Base-by-base conservation (phyloP, 768 basidiomycete genomes). In the Boletus tomentosulus region DNA sequence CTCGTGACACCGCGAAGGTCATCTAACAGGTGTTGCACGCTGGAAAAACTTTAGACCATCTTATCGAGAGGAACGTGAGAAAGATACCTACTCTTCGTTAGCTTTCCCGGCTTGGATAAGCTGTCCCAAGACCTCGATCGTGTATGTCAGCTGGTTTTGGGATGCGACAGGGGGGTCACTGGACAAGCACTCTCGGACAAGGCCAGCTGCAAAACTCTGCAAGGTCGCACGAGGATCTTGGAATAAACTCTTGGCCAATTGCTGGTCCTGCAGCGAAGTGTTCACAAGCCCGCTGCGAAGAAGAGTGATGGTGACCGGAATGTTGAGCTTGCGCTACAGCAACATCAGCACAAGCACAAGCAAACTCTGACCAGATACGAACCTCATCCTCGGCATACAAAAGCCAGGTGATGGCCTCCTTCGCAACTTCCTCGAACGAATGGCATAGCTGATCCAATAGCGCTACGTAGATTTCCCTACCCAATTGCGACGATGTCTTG, bases 371-470 rank as follows among this genome's bases (percentile, higher is more conserved):
- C 16, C 25, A 33, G 43, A 11, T 6, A 74, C 83, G 52, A 52
- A 94, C 93, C 75, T 95, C 91, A 66, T 99, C 97, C 66, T 98
- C 95, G 4, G 97, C 91, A 66, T 93, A 97, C 43, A 98, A 74
- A 46, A 99, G 76, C 97, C 97, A 99, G 2, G 89, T 90, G 47
- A 94, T 89, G 6, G 96, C 97, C 72, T 99, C 97, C 70, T 94
- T 94, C 16, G 89, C 91, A 43, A 98, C 96, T 59, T 96, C 92
- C 60, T 91, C 86, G 57, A 93, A 95, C 15, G 85, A 76, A 57
- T 86, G 84, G 67, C 97, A 98, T 39, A 99, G 75, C 57, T 92
- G 87, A 54, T 94, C 89, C 13, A 99, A 75, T 43, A 99, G 75
- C 42, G 86, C 83, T 37, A 93, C 94, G 67, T 93, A 99, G 10